These are phyloP conservation scores for Draba incana DNA, from an alignment of 345 rosid genomes.

Conservation along the genomic window DNA sequence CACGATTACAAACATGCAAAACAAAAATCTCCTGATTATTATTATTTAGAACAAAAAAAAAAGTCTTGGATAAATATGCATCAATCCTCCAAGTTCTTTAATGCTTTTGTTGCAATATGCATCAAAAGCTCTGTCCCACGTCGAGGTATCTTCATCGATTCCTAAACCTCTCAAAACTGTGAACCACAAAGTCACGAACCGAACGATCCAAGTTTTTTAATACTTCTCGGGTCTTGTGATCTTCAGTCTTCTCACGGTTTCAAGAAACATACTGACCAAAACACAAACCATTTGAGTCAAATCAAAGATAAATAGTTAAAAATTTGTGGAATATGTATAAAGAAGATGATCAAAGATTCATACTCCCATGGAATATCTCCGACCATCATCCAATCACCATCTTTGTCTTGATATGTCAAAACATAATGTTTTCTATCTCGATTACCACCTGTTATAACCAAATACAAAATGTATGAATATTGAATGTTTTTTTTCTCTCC, in stretches of 20 bases:
- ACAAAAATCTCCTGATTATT: not conserved
- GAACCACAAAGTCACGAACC: not conserved
- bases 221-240: constrained; percentile 51
- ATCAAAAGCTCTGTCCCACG: constrained; percentile 12
- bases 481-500: not conserved
- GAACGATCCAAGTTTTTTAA: constrained; percentile 15
- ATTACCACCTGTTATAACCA: constrained; percentile 29
- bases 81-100: constrained; percentile 31
- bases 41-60: not conserved
- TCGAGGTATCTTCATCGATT: constrained; percentile 12
- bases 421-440: constrained; percentile 39
- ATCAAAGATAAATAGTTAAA: not conserved
- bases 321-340: not conserved
- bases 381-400: constrained; percentile 51
- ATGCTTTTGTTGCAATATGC: constrained; percentile 34
- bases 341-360: constrained; percentile 23
- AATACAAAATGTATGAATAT: not conserved
- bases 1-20: constrained; percentile 18
- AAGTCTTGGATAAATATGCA: constrained; percentile 31
- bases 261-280: constrained; percentile 48
- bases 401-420: constrained; percentile 45
- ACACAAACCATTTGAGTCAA: not conserved
- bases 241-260: constrained; percentile 54
- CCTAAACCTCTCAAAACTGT: constrained; percentile 29
- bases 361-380: constrained; percentile 60